Evolutionary conservation across 768 basidiomycete genomes (phyloP), one percentile per base, ranked within the genome.

Genomic region (Termitomyces sp.): DNA sequence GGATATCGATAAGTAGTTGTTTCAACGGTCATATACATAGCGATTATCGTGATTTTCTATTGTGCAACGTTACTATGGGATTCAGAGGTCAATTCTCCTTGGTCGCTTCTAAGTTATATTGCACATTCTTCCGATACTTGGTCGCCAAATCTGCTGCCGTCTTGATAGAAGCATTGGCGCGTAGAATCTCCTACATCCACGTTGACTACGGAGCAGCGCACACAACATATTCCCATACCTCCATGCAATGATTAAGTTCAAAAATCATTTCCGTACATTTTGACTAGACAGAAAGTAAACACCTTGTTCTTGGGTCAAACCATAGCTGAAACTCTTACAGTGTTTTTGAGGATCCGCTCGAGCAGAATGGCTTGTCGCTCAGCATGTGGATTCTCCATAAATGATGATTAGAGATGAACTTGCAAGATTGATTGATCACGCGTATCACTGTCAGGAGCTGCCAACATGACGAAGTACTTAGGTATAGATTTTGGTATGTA

Each of bases 381-480:
- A 53, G 92, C 91, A 66, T 98, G 94, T 23, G 95, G 95, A 71
- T 96, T 96, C 74, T 97, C 93, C 95, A 97, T 96, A 56, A 12
- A 56, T 32, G 48, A 20, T 48, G 33, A 2, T n/a, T 9, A 43
- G 41, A 40, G 38, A 40, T 18, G 16, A 10, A 33, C 38, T 18
- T 40, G n/a, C n/a, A n/a, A n/a, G n/a, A n/a, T n/a, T n/a, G 23
- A 23, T 33, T 33, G 53, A 64, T 64, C 61, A 66, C 59, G 51
- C 50, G 65, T 62, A 32, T 32, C 32, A 32, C n/a, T 38, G n/a
- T 41, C 41, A 41, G 18, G n/a, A 41, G 18, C 18, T 13, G 1
- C 40, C 5, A n/a, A n/a, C 40, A 41, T 41, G n/a, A 9, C n/a
- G 2, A 35, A 35, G 33, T 16, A 41, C 8, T 41, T 41, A 28